Base-by-base conservation (phyloP, 176 grass and related monocot genomes). In the Areca catechu region DNA sequence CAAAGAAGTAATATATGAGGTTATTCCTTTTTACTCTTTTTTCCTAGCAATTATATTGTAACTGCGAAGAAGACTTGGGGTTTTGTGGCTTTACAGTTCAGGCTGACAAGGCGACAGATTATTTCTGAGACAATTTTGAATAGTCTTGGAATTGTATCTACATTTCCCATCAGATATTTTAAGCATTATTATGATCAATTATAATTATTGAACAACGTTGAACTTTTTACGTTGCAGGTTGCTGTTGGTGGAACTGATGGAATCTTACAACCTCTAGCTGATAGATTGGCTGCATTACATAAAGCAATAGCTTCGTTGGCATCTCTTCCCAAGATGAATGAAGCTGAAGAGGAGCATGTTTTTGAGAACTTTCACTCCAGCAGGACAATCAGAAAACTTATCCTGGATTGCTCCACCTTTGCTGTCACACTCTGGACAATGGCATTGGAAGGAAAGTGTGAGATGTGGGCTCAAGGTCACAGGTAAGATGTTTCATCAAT, bases 1-100 rank as follows among this genome's bases (percentile, higher is more conserved):
- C 61, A 97, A 90, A 82, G 86, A 97, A 70, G 17, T 97, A 30
- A 55, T 97, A 23, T 88, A 78, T 56, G 83, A 97, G 92, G 92
- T 97, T 23, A 63, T 72, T 1, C 49, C 18, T 22, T 19, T 22
- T 17, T 24, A 67, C 53, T 21, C 16, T 24, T 59, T 5, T 5
- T 59, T 59, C 14, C 4, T 3, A 55, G 18, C 53, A 55, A 10
- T 20, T 20, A 21, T 10, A 17, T 55, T 55, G 14, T 55, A 55
- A 12, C 53, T 54, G 5, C 20, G 19, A 55, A 55, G 19, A 20
- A 20, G 53, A 55, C 12, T 14, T 55, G 21, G 53, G 15, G 6
- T 55, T 10, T 55, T 55, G 18, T 19, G 21, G 21, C 3, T 21
- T 55, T 22, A 21, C 21, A 22, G 53, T 10, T 55, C 12, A 43